Evolutionary conservation across 1,284 basidiomycete species (phyloP), one percentile per base, ranked within the genome.

Genomic region (Somion occarium): DNA sequence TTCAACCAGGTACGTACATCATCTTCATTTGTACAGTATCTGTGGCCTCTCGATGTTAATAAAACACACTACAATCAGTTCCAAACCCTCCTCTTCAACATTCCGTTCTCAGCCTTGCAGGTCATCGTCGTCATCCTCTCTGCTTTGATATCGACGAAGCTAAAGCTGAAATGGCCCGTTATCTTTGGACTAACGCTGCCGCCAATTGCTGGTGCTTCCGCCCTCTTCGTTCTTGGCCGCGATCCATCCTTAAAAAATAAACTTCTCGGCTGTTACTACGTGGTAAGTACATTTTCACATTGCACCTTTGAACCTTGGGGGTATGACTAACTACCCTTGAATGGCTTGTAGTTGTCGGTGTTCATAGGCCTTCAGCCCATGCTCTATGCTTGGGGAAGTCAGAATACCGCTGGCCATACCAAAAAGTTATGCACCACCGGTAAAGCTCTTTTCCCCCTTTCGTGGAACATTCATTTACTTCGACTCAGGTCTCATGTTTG

Each of bases 141-240:
- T 3, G 77, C 73, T 34, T 70, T 57, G 41, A 59, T 78, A 30
- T 73, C 74, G 22, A 75, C 72, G 55, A 67, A 66, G 50, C 69
- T 74, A 57, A 77, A 77, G 61, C 63, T 77, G 26, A 73, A 77
- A 53, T 78, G 70, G 68, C 75, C 76, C 13, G 73, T 79, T 23
- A 57, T 79, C 26, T 72, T 78, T 55, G 63, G 57, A 24, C 59
- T 72, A 13, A 63, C 65, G 18, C 59, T 75, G 11, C 69, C 70
- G 3, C 68, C 73, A 1, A 74, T 75, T 38, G 72, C 63, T 9
- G 71, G 71, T 41, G 68, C 68, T 5, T 55, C 66, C 5, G 72
- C 69, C 0, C 59, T 75, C 19, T 59, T 65, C 41, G 60, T 58
- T 1, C 59, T 74, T 3, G 67, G 67, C 18, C 65, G 72, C 37